A percentile compares a stretch with the other conserved stretches of the same genome.
These are phyloP conservation scores for Trichoderma koningii DNA, from an alignment of 2,329 filamentous ascomycete genomes.

Conservation along the genomic window DNA sequence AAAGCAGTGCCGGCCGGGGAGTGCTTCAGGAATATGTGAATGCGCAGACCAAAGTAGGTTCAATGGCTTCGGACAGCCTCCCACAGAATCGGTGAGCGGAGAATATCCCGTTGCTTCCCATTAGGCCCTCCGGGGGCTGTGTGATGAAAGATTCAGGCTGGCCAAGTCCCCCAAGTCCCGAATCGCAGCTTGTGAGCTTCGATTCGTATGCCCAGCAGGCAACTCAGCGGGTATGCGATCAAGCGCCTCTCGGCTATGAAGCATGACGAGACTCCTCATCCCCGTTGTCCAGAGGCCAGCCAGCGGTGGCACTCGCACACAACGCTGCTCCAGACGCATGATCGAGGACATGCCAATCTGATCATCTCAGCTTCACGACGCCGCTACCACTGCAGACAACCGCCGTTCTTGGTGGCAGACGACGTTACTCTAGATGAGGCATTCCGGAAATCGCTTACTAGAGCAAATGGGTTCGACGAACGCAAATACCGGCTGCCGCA, in stretches of 20 bases:
- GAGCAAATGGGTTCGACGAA: conserved; percentile 27
- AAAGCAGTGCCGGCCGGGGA: neutral
- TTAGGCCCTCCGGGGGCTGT: neutral
- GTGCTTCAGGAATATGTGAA: neutral
- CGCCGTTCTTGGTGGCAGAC: conserved; percentile 15
- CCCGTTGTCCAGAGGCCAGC: neutral
- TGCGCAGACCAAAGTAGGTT: neutral
- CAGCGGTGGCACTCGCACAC: conserved; percentile 14
- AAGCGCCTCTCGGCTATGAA: conserved; percentile 2
- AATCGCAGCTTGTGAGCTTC: neutral
- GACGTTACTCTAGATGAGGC: conserved; percentile 27
- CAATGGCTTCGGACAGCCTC: neutral
- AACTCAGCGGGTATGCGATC: neutral
- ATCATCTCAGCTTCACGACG: conserved; percentile 25
- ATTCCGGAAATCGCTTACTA: conserved; percentile 23
- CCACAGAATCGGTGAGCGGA: too few species aligned
- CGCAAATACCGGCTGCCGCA: conserved; percentile 25
- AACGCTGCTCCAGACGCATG: neutral
- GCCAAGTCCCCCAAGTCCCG: neutral
- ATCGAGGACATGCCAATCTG: conserved; percentile 10
- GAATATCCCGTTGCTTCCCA: neutral
- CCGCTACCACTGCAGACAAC: conserved; percentile 24
- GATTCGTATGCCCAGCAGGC: neutral
- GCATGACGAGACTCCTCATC: neutral
- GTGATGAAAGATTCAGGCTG: neutral